Conservation (phyloP, 164 flowering plant species). For the Vitis vinifera region DNA sequence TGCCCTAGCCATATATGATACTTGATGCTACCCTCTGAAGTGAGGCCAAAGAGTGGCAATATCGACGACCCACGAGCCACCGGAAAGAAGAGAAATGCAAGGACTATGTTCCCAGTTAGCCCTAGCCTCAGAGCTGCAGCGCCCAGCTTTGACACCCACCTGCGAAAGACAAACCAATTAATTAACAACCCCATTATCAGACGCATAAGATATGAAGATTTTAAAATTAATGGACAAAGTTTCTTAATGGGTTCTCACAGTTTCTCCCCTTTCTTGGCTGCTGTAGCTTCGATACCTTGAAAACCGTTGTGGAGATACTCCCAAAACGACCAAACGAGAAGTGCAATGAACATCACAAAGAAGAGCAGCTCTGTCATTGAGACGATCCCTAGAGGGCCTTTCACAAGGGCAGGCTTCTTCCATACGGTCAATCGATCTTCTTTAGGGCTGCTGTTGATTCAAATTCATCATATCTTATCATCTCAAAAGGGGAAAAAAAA, state of each 20-base stretch:
- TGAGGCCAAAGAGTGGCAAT: conserved; percentile 58
- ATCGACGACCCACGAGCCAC: conserved; percentile 65
- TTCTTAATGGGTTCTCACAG: conserved; percentile 30
- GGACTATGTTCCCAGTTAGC: conserved; percentile 48
- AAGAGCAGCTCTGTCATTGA: conserved; percentile 52
- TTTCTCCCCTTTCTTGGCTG: conserved; percentile 25
- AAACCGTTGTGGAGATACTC: conserved; percentile 38
- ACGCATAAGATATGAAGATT: too few species aligned
- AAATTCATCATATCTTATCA: too few species aligned
- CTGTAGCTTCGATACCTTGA: conserved; percentile 18
- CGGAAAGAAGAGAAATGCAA: conserved; percentile 66
- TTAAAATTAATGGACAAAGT: too few species aligned
- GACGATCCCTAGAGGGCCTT: conserved; percentile 80
- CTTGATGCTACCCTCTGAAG: conserved; percentile 65
- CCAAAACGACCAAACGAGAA: conserved; percentile 62
- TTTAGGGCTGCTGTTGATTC: background rate
- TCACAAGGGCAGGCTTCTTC: conserved; percentile 55
- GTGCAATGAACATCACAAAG: conserved; percentile 64
- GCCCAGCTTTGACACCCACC: conserved; percentile 57
- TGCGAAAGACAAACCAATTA: conserved; percentile 13
- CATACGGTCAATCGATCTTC: conserved; percentile 14
- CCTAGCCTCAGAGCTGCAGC: conserved; percentile 40
- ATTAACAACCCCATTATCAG: too few species aligned
- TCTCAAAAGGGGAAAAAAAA: too few species aligned
- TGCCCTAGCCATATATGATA: conserved; percentile 88